Evolutionary conservation across 345 rosid genomes (phyloP).

Genomic region (Rhodamnia argentea): DNA sequence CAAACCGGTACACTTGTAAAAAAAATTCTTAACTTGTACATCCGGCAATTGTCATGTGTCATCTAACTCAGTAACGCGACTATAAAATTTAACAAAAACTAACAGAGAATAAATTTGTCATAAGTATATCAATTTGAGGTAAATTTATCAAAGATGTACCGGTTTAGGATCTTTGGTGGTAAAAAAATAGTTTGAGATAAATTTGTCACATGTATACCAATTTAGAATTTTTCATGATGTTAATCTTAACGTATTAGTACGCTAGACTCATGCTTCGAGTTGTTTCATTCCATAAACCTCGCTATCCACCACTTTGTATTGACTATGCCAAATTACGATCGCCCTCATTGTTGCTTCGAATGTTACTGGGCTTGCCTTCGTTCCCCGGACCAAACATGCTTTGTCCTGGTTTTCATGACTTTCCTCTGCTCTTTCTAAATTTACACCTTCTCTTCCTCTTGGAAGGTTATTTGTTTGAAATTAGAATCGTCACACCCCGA

Average conservation of each 20-base stretch:
- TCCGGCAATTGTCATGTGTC: no score
- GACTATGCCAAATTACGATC: neutral
- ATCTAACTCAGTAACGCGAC: no score
- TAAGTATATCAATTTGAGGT: no score
- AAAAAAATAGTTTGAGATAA: no score
- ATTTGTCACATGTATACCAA: no score
- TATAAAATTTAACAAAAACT: no score
- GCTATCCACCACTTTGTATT: neutral
- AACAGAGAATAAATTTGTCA: no score
- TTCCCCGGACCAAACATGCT: neutral
- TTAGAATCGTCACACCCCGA: neutral
- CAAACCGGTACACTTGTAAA: no score
- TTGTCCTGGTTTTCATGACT: neutral
- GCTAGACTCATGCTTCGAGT: neutral
- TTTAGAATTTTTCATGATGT: no score
- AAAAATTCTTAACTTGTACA: no score
- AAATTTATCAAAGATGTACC: no score
- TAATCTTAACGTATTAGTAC: rapidly evolving
- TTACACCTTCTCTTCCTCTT: neutral
- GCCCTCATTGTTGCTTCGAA: neutral
- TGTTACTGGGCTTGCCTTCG: neutral
- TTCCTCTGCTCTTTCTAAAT: rapidly evolving
- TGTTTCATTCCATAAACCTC: neutral
- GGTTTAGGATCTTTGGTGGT: no score
- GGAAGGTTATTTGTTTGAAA: neutral